Evolutionary conservation across 2,329 filamentous ascomycete species (phyloP).

Genomic region (Calonectria naviculata): DNA sequence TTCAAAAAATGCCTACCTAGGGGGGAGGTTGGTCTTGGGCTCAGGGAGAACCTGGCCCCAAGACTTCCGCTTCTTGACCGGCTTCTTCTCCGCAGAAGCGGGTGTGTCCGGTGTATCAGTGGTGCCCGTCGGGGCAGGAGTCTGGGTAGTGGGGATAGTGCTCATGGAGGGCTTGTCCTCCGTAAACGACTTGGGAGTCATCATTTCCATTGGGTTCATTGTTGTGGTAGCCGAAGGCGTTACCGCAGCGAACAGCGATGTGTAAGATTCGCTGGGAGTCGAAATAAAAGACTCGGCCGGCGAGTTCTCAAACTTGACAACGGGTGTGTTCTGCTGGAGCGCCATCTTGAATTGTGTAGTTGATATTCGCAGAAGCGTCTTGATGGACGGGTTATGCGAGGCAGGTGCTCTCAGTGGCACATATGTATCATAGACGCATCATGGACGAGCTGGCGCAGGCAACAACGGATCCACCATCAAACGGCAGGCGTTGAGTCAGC

Average conservation of each 20-base stretch:
- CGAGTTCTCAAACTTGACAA: constrained; percentile 64
- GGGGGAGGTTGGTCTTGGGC: constrained; percentile 95
- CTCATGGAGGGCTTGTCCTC: constrained; percentile 39
- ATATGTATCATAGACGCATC: constrained; percentile 19
- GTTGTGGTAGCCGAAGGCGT: constrained; percentile 46
- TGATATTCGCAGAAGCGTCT: constrained; percentile 21
- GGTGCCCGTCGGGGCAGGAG: constrained; percentile 27
- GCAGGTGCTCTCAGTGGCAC: constrained; percentile 15
- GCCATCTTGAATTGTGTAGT: constrained; percentile 50
- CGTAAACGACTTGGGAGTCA: constrained; percentile 57
- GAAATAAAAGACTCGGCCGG: constrained; percentile 67
- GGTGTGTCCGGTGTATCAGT: constrained; percentile 34
- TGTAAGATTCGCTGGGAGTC: constrained; percentile 59
- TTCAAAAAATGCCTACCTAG: constrained; percentile 68
- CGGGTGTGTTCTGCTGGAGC: constrained; percentile 53
- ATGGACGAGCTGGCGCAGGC: constrained; percentile 20
- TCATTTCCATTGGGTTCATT: constrained; percentile 60
- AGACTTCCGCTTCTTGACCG: constrained; percentile 93
- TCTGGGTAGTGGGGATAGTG: neutral
- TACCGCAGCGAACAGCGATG: constrained; percentile 58
- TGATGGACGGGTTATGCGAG: constrained; percentile 13
- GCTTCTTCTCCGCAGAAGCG: constrained; percentile 69
- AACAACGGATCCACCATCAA: constrained; percentile 26
- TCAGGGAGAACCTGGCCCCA: constrained; percentile 98
- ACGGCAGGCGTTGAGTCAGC: constrained; percentile 39